Evolutionary conservation across 495 filamentous ascomycete genomes (phyloP).

Genomic region (Aspergillus homomorphus): DNA sequence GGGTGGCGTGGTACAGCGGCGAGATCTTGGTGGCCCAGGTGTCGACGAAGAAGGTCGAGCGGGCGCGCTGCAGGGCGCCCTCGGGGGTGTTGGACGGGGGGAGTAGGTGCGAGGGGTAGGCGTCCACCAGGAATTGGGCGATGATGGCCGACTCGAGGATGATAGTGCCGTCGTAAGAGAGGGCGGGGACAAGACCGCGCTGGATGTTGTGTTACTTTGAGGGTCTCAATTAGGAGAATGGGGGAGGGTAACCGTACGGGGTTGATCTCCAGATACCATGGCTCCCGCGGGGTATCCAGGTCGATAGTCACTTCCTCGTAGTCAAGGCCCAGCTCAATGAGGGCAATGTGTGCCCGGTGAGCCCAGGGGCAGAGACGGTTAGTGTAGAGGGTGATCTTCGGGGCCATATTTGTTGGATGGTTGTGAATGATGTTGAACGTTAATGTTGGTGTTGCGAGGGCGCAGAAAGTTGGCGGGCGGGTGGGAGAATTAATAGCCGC

Average conservation of each 20-base stretch:
- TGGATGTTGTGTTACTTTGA: conserved; percentile 20
- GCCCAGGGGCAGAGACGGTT: conserved; percentile 78
- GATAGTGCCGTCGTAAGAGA: conserved; percentile 68
- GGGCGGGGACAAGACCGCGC: conserved; percentile 72
- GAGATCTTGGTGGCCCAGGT: conserved; percentile 65
- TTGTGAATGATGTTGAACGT: not conserved
- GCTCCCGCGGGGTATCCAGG: conserved; percentile 65
- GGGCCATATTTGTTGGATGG: conserved; percentile 28
- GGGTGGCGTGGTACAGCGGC: conserved; percentile 38
- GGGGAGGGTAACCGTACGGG: conserved; percentile 45
- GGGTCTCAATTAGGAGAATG: not conserved
- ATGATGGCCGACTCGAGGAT: conserved; percentile 74
- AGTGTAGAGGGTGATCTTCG: conserved; percentile 65
- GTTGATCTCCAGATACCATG: conserved; percentile 85
- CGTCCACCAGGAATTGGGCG: conserved; percentile 68
- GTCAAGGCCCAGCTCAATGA: conserved; percentile 67
- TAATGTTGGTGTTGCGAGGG: not conserved
- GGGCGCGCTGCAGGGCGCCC: conserved; percentile 61
- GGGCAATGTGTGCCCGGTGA: conserved; percentile 75
- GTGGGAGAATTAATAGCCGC: not conserved
- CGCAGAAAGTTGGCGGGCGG: not conserved
- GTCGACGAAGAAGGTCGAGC: conserved; percentile 73
- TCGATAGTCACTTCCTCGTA: conserved; percentile 82
- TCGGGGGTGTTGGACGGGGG: conserved; percentile 33
- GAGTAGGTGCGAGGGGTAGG: conserved; percentile 48